These are phyloP conservation scores for Wickerhamomyces canadensis DNA, from an alignment of 805 yeast species.

Conservation along the genomic window DNA sequence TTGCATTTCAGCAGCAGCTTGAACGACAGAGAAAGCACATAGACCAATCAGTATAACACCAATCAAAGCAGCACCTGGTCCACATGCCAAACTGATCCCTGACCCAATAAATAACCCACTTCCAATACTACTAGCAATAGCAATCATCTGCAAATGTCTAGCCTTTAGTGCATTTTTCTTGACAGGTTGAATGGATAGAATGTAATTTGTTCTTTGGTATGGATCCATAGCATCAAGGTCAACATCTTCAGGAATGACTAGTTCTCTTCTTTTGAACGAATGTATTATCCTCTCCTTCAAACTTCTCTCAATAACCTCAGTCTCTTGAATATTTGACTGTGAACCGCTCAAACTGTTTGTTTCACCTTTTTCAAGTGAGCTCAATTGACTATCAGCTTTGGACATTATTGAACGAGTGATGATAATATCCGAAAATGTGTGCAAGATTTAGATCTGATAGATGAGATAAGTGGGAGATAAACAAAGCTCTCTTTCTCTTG, in stretches of 20 bases:
- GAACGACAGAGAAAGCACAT: conserved; percentile 55
- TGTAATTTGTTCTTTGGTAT: conserved; percentile 20
- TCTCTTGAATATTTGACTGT: not conserved
- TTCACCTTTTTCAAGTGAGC: not conserved
- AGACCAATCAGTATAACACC: conserved; percentile 50
- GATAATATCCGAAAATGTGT: too few species aligned
- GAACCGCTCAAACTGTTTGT: not conserved
- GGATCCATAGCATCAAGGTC: conserved; percentile 17
- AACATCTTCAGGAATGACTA: conserved; percentile 13
- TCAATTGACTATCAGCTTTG: not conserved
- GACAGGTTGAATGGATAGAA: conserved; percentile 31
- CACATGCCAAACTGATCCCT: conserved; percentile 49
- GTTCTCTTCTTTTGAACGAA: conserved; percentile 20
- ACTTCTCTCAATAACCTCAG: not conserved
- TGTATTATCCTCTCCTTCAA: conserved; percentile 4
- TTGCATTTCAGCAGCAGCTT: conserved; percentile 51
- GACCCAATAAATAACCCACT: conserved; percentile 66
- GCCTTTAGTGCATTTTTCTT: conserved; percentile 35
- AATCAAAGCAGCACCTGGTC: conserved; percentile 62
- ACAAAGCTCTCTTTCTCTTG: conserved; percentile 1
- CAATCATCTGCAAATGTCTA: conserved; percentile 61
- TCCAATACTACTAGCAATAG: conserved; percentile 70
- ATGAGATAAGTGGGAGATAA: not conserved
- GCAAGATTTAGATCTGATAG: not conserved
- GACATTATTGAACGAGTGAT: too few species aligned